phyloP scores from a whole-genome alignment of 176 grass and related monocot species.

The Oryza brachyantha region DNA sequence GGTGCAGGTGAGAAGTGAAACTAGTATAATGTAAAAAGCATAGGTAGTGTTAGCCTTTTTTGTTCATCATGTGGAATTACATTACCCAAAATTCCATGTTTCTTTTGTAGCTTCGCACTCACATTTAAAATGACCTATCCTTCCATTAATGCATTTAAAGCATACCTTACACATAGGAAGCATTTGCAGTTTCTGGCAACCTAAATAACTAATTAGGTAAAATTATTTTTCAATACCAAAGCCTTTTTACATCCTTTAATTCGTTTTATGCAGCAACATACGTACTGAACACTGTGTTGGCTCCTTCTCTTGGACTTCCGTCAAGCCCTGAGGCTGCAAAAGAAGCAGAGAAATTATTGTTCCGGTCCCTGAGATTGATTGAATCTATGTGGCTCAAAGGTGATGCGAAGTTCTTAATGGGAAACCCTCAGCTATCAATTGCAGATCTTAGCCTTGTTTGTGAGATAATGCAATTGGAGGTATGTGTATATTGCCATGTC shows the following conservation, averaged over 20 bases:
- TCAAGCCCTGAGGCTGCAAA: slow-evolving; percentile 56
- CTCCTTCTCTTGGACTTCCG: slow-evolving; percentile 53
- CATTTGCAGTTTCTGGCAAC: neutral
- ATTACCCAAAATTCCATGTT: neutral
- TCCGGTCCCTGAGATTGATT: slow-evolving; percentile 50
- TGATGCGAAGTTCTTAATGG: slow-evolving; percentile 66
- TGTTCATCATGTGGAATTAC: neutral
- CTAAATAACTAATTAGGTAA: neutral
- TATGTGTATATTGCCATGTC: slow-evolving; percentile 11
- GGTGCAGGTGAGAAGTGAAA: slow-evolving; percentile 48
- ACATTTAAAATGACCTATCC: neutral
- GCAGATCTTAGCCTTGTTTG: slow-evolving; percentile 91
- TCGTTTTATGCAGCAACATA: slow-evolving; percentile 42
- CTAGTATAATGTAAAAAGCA: neutral
- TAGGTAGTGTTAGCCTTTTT: neutral
- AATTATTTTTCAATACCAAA: neutral
- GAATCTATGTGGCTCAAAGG: slow-evolving; percentile 71
- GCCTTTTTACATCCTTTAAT: neutral
- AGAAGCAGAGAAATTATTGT: slow-evolving; percentile 56
- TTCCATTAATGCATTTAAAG: neutral
- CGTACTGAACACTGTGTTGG: slow-evolving; percentile 49
- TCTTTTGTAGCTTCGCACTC: neutral
- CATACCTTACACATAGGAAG: neutral
- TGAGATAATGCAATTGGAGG: slow-evolving; percentile 93
- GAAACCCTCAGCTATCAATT: slow-evolving; percentile 63